Base-by-base conservation (phyloP, 2,329 filamentous ascomycete genomes). In the Tolypocladium cylindrosporum region DNA sequence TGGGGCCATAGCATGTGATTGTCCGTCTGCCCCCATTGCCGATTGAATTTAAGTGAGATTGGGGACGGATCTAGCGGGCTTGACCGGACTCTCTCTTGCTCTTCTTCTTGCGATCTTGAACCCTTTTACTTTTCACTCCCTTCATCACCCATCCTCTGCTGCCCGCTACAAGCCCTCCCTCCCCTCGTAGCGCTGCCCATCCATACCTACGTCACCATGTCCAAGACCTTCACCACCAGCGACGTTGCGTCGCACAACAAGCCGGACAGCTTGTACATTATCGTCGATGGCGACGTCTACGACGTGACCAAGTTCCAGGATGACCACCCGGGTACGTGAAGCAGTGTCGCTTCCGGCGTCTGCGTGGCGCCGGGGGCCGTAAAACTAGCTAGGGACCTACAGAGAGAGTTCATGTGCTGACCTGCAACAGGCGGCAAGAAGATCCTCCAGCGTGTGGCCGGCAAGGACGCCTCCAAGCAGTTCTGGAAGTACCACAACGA, bases 201-300 rank as follows among this genome's bases (percentile, higher is more conserved):
- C 31, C 9, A 21, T 48, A 63, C 34, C 31, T 34, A 7, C 41
- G 50, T 41, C 45, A 81, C 59, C 67, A 99, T 99, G 94, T 89
- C 92, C 55, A 89, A 94, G 77, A 88, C 84, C 37, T 97, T 96
- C 73, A 88, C 87, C 57, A 81, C 86, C 64, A 83, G 83, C 77
- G 92, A 97, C 72, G 93, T 99, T 62, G 87, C 92, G 71, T 85
- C 89, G 75, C 92, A 97, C 75, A 96, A 91, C 81, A 96, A 93
- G 77, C 75, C 87, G 52, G 85, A 91, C 69, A 87, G 87, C 71
- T 80, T 97, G 61, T 97, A 87, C 84, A 90, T 97, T 69, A 84
- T 95, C 63, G 86, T 97, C 64, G 93, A 97, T 65, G 89, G 92
- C 67, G 93, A 97, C 74, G 93, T 97, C 65, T 97, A 96, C 74